Percentiles rank a stretch among this genome's conserved stretches.
phyloP scores from a whole-genome alignment of 805 yeast species.

The Peterozyma xylosa region DNA sequence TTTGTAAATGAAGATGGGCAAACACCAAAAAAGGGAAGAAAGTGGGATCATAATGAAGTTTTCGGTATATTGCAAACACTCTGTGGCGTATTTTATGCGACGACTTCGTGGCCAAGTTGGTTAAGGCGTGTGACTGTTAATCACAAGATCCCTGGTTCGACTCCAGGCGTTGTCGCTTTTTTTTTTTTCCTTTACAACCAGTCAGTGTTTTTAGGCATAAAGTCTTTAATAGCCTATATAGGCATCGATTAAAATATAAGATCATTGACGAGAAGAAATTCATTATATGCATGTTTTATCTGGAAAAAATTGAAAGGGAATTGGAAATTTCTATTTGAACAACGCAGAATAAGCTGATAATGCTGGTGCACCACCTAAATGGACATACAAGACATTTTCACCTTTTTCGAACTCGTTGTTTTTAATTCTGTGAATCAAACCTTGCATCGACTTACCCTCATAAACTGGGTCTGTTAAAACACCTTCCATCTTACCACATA shows the following conservation, averaged over 20 bases:
- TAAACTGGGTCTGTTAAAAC: slow-evolving; percentile 28
- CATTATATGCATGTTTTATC: no score
- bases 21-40: no score
- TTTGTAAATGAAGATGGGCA: no score
- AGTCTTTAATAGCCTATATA: no score
- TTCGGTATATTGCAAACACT: no score
- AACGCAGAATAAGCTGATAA: slow-evolving; percentile 19
- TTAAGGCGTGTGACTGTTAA: slow-evolving; percentile 11
- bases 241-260: no score
- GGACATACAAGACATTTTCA: slow-evolving; percentile 22
- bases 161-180: slow-evolving; percentile 9
- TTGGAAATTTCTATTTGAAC: slow-evolving; percentile 4
- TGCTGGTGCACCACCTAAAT: slow-evolving; percentile 26
- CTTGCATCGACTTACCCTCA: slow-evolving; percentile 28
- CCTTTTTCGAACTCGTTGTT: slow-evolving; percentile 20
- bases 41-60: no score
- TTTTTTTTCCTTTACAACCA: no score
- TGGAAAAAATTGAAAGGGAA: no score
- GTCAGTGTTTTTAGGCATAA: no score
- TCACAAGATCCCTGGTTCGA: slow-evolving; percentile 12
- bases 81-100: not conserved
- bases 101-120: slow-evolving; percentile 11
- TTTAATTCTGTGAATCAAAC: slow-evolving; percentile 18
- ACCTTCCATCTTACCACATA: slow-evolving; percentile 26
- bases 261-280: no score